Percentiles rank a stretch among this genome's conserved stretches.
Evolutionary conservation across 2,329 filamentous ascomycete species (phyloP).

Genomic region (Scortechinia acanthostroma): DNA sequence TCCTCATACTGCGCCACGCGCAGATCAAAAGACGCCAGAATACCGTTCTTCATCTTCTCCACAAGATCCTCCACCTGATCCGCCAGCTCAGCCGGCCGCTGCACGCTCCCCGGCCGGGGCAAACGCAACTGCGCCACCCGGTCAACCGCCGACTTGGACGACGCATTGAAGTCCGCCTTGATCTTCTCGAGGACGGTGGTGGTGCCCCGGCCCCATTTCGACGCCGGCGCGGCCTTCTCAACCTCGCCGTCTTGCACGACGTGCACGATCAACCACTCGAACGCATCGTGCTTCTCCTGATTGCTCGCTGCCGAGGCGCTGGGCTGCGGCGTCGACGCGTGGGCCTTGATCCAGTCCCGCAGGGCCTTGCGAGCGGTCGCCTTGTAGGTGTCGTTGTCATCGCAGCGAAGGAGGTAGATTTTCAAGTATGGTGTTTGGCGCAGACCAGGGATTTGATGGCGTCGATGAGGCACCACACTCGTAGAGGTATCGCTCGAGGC

Average conservation of each 20-base stretch:
- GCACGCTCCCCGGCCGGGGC: slow-evolving; percentile 56
- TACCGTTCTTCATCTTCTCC: slow-evolving; percentile 77
- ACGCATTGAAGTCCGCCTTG: slow-evolving; percentile 78
- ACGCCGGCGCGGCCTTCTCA: slow-evolving; percentile 61
- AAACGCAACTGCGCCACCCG: slow-evolving; percentile 81
- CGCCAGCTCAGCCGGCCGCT: slow-evolving; percentile 72
- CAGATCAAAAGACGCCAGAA: slow-evolving; percentile 81
- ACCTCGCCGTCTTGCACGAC: slow-evolving; percentile 86
- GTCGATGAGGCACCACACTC: slow-evolving; percentile 43
- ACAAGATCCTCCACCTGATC: slow-evolving; percentile 80
- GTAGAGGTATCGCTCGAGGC: slow-evolving; percentile 22
- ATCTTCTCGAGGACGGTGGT: slow-evolving; percentile 85
- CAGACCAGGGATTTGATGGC: slow-evolving; percentile 91
- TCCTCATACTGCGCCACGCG: slow-evolving; percentile 93
- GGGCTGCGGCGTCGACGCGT: slow-evolving; percentile 39
- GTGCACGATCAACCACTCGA: slow-evolving; percentile 90
- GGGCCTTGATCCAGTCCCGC: slow-evolving; percentile 81
- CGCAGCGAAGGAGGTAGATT: slow-evolving; percentile 79
- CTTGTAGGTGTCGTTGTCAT: slow-evolving; percentile 94
- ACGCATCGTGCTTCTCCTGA: slow-evolving; percentile 91
- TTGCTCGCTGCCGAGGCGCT: slow-evolving; percentile 42
- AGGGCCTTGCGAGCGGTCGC: slow-evolving; percentile 69
- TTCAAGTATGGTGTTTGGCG: slow-evolving; percentile 91
- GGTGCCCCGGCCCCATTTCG: slow-evolving; percentile 68
- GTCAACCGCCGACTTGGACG: slow-evolving; percentile 63